Evolutionary conservation across 106 monocot species (phyloP), one percentile per base, ranked within the genome.

Genomic region (Vanilla planifolia): DNA sequence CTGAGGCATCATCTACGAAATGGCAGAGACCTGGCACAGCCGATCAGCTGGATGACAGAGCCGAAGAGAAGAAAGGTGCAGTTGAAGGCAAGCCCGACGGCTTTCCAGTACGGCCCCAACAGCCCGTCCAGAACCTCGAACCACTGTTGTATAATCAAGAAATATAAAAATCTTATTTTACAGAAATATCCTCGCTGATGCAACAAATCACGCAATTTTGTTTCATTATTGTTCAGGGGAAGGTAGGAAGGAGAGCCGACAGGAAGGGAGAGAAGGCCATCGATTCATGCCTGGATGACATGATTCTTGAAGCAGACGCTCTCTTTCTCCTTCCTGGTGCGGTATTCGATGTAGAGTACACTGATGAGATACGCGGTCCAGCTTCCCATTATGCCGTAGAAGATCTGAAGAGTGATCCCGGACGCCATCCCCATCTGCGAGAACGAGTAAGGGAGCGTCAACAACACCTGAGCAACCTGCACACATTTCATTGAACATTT

Each of bases 311-410:
- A 88, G 67, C 66, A 81, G 53, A 75, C 80, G 34, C 77, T 81
- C 43, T 93, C 92, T 79, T 81, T 88, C 79, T 88, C 88, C 70
- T 81, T 93, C 21, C 92, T 75, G 57, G 73, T 62, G 16, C 92
- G 78, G 76, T 79, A 93, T 61, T 92, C 92, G 36, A 92, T 69
- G 74, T 88, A 92, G 73, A 88, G 92, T 32, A 92, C 88, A 47
- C 92, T 93, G 80, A 93, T 93, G 61, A 93, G 84, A 46, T 93
- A 92, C 1, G 92, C 92, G 6, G 88, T 88, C 92, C 92, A 93
- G 74, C 92, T 93, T 21, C 92, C 92, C 84, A 93, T 60, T 30
- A 85, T 17, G 3, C 92, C 92, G 51, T 93, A 93, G 71, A 93
- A 93, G 35, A 93, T 16, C 84, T 93, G 92, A 26, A 93, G 60